Percentiles rank a stretch among this genome's conserved stretches.
phyloP scores from a whole-genome alignment of 768 basidiomycete genomes.

The Suillus brevipes region DNA sequence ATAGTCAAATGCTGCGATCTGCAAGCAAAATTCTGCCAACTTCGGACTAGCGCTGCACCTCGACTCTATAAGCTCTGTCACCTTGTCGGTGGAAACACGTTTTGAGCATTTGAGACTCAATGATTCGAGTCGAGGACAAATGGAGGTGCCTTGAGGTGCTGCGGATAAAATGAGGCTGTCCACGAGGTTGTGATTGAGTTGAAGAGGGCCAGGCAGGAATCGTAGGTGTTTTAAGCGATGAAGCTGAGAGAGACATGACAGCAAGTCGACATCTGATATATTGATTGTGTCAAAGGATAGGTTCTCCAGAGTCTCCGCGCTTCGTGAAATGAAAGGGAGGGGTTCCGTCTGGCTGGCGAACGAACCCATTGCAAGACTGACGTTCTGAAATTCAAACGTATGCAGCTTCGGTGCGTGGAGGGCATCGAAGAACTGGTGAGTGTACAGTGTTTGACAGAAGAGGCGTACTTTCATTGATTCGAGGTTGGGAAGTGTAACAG shows the following conservation, averaged over 20 bases:
- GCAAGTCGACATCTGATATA: conserved; percentile 18
- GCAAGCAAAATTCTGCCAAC: conserved; percentile 23
- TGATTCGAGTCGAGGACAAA: conserved; percentile 27
- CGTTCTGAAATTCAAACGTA: conserved; percentile 30
- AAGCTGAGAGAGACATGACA: conserved; percentile 25
- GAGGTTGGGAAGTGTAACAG: conserved; percentile 29
- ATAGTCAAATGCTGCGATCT: conserved; percentile 31
- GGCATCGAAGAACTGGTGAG: conserved; percentile 26
- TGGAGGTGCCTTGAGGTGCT: background rate
- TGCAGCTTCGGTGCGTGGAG: conserved; percentile 26
- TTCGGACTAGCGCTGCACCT: conserved; percentile 15
- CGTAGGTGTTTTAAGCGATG: conserved; percentile 18
- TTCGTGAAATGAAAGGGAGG: conserved; percentile 27
- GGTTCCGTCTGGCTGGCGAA: conserved; percentile 28
- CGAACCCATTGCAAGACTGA: conserved; percentile 29
- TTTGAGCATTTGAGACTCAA: conserved; percentile 29
- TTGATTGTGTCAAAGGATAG: conserved; percentile 25
- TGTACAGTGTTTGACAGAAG: conserved; percentile 30
- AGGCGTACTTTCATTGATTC: conserved; percentile 28
- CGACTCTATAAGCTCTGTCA: conserved; percentile 27
- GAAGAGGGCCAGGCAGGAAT: conserved; percentile 28
- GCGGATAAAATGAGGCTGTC: conserved; percentile 18
- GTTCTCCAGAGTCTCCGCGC: conserved; percentile 29
- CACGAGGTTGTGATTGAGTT: conserved; percentile 33
- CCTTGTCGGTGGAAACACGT: conserved; percentile 21